Percentiles rank a stretch among this genome's conserved stretches.
phyloP scores from a whole-genome alignment of 2,329 filamentous ascomycete genomes.

The Coniochaeta sp. region DNA sequence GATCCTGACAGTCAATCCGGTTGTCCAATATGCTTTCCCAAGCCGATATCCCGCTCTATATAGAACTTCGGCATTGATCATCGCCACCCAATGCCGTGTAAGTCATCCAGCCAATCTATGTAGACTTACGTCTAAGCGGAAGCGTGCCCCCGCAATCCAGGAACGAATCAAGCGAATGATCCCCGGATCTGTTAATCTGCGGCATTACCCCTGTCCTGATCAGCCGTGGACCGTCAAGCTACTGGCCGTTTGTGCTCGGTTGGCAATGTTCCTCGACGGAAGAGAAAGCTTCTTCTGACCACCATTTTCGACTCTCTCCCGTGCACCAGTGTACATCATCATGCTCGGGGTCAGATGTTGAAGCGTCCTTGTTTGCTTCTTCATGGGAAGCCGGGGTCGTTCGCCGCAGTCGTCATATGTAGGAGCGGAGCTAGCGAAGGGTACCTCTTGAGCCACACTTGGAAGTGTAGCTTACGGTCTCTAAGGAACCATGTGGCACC shows the following conservation, averaged over 20 bases:
- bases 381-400: not conserved
- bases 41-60: not conserved
- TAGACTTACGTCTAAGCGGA: not conserved
- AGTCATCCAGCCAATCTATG: not conserved
- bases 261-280: not conserved
- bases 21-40: not conserved
- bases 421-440: not conserved
- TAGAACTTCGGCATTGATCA: not conserved
- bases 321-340: not conserved
- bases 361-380: not conserved
- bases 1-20: not conserved
- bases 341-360: not conserved
- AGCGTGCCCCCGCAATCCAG: not conserved
- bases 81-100: not conserved
- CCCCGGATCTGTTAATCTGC: not conserved
- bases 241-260: not conserved
- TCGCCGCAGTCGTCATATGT: not conserved
- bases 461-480: not conserved
- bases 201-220: not conserved
- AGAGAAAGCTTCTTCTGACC: not conserved
- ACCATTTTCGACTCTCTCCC: not conserved
- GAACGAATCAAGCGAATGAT: slow-evolving; percentile 1
- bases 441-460: not conserved
- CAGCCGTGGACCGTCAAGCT: not conserved
- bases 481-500: not conserved